Evolutionary conservation across 1,284 basidiomycete genomes (phyloP).

Genomic region (Tilletiopsis washingtonensis): DNA sequence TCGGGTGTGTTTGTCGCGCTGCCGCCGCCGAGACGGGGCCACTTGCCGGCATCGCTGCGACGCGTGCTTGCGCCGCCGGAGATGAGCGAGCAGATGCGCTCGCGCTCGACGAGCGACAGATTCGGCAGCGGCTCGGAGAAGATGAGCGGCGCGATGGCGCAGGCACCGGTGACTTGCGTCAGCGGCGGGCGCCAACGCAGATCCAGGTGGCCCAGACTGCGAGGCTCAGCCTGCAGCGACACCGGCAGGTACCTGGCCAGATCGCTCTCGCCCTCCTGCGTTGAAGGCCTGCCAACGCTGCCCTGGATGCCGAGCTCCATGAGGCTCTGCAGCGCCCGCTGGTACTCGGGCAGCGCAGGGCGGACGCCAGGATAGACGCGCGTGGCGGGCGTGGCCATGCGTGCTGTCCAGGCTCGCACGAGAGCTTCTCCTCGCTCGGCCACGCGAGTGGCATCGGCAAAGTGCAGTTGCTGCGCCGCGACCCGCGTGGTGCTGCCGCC

Average conservation of each 20-base stretch:
- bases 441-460: too few species aligned
- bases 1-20: background rate
- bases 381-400: too few species aligned
- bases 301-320: background rate
- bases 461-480: background rate
- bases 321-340: constrained; percentile 17
- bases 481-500: background rate
- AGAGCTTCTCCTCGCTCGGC: too few species aligned
- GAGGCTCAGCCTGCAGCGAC: constrained; percentile 29
- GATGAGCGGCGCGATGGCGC: constrained; percentile 5
- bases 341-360: constrained; percentile 14
- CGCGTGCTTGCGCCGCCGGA: too few species aligned
- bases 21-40: background rate
- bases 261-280: background rate
- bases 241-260: constrained; percentile 12
- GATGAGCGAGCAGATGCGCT: background rate
- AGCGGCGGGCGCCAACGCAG: constrained; percentile 13
- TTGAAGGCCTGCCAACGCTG: too few species aligned
- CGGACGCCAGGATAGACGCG: background rate
- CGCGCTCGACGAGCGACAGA: constrained; percentile 22
- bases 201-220: constrained; percentile 25
- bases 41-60: too few species aligned
- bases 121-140: constrained; percentile 35
- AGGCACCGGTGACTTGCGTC: background rate
- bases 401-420: too few species aligned